phyloP scores from a whole-genome alignment of 306 rosid genomes.

The Vigna nakashimae region DNA sequence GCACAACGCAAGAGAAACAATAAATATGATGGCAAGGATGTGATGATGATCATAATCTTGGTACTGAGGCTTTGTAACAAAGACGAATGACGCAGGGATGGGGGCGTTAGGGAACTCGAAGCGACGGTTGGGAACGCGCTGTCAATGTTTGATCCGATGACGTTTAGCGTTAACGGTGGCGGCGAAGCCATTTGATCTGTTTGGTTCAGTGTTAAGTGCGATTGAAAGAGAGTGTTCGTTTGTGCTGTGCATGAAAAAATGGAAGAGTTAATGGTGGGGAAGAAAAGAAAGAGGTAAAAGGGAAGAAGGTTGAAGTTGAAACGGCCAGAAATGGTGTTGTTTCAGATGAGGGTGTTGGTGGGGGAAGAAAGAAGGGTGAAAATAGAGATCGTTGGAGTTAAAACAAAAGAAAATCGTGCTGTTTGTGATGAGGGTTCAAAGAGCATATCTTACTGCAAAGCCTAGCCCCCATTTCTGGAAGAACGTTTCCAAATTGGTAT shows the following conservation, averaged over 20 bases:
- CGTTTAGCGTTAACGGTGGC: too few species aligned
- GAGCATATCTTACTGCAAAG: slow-evolving; percentile 67
- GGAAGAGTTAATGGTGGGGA: background rate
- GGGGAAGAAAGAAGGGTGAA: background rate
- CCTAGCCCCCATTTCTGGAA: slow-evolving; percentile 95
- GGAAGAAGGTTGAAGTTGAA: background rate
- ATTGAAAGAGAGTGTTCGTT: too few species aligned
- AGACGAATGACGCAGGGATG: too few species aligned
- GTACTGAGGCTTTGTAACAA: too few species aligned
- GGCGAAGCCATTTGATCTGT: too few species aligned
- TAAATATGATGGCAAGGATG: too few species aligned
- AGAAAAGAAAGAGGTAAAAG: background rate
- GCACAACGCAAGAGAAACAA: too few species aligned
- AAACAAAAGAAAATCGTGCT: background rate
- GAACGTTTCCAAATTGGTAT: slow-evolving; percentile 83
- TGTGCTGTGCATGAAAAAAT: background rate
- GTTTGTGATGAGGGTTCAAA: slow-evolving; percentile 36
- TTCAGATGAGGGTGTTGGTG: background rate
- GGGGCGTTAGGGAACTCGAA: too few species aligned
- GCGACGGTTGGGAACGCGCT: too few species aligned
- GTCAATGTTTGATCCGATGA: too few species aligned
- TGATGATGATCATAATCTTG: too few species aligned
- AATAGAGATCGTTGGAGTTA: background rate
- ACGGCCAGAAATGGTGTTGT: background rate
- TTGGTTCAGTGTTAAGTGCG: too few species aligned